Evolutionary conservation across 768 basidiomycete genomes (phyloP).

Genomic region (Pisolithus sp.): DNA sequence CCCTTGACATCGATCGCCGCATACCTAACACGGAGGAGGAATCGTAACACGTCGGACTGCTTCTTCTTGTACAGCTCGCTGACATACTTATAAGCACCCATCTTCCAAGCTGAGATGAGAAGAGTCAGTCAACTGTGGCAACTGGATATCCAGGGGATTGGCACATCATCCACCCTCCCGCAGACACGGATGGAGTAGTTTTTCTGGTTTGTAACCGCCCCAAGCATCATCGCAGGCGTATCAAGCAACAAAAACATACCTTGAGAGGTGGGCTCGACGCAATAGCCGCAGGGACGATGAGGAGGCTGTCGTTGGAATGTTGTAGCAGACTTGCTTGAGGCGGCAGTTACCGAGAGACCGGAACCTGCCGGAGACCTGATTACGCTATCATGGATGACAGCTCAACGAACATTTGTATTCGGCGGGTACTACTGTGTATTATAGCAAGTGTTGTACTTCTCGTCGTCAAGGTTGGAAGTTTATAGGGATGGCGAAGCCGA

Average conservation of each 20-base stretch:
- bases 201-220: neutral
- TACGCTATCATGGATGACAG: neutral
- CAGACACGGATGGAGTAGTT: neutral
- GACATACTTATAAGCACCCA: slow-evolving; percentile 96
- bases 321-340: neutral
- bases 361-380: slow-evolving; percentile 7
- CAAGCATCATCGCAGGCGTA: neutral
- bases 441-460: slow-evolving; percentile 1
- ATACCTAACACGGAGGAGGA: slow-evolving; percentile 93
- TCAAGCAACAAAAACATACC: slow-evolving; percentile 18
- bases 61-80: slow-evolving; percentile 98
- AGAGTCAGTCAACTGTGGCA: slow-evolving; percentile 12
- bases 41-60: slow-evolving; percentile 94
- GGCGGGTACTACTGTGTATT: neutral
- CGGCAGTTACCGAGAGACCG: slow-evolving; percentile 15
- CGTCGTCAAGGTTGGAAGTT: neutral
- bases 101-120: slow-evolving; percentile 42
- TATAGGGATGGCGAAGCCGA: neutral
- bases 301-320: slow-evolving; percentile 1
- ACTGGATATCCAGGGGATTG: slow-evolving; percentile 11
- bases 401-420: no score
- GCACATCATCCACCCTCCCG: slow-evolving; percentile 19
- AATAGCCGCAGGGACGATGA: slow-evolving; percentile 6
- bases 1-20: slow-evolving; percentile 18
- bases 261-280: slow-evolving; percentile 20